Percentiles rank a stretch among this genome's conserved stretches.
Evolutionary conservation across 2,329 filamentous ascomycete genomes (phyloP).

Genomic region (Coniochaeta pulveracea): DNA sequence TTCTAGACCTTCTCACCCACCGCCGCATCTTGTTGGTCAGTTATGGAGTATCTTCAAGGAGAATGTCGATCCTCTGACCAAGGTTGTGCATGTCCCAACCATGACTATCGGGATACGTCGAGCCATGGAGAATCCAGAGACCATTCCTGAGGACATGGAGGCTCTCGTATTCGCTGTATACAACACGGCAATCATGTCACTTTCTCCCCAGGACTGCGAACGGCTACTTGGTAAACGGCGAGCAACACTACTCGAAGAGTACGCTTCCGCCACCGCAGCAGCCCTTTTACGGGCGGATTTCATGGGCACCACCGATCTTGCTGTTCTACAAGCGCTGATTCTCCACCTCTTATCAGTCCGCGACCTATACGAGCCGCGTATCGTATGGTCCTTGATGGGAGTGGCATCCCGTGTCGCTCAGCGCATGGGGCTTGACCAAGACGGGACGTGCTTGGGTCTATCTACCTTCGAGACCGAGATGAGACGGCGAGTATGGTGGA

Average conservation of each 20-base stretch:
- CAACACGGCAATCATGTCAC: conserved; percentile 27
- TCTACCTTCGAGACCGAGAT: conserved; percentile 30
- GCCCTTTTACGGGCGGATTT: conserved; percentile 17
- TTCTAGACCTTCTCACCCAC: background rate
- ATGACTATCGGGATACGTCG: conserved; percentile 21
- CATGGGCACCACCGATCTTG: conserved; percentile 18
- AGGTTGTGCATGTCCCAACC: conserved; percentile 41
- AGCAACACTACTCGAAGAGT: conserved; percentile 11
- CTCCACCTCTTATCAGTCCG: conserved; percentile 8
- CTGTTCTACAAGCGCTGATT: conserved; percentile 23
- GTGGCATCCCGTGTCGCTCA: conserved; percentile 16
- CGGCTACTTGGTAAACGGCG: conserved; percentile 9
- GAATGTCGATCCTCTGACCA: conserved; percentile 45
- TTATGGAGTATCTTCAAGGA: conserved; percentile 40
- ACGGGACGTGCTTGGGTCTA: conserved; percentile 21
- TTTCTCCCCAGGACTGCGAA: conserved; percentile 25
- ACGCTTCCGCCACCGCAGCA: conserved; percentile 7
- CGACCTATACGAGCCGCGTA: conserved; percentile 4
- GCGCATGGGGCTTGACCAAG: conserved; percentile 27
- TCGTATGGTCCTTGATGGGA: conserved; percentile 4
- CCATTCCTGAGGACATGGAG: conserved; percentile 25
- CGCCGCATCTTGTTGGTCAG: background rate
- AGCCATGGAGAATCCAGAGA: conserved; percentile 27
- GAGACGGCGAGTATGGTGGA: conserved; percentile 31
- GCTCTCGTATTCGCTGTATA: conserved; percentile 36